Evolutionary conservation across 371 early-diverging fungal genomes (phyloP), one percentile per base, ranked within the genome.

Genomic region (Dichotomocladium elegans): DNA sequence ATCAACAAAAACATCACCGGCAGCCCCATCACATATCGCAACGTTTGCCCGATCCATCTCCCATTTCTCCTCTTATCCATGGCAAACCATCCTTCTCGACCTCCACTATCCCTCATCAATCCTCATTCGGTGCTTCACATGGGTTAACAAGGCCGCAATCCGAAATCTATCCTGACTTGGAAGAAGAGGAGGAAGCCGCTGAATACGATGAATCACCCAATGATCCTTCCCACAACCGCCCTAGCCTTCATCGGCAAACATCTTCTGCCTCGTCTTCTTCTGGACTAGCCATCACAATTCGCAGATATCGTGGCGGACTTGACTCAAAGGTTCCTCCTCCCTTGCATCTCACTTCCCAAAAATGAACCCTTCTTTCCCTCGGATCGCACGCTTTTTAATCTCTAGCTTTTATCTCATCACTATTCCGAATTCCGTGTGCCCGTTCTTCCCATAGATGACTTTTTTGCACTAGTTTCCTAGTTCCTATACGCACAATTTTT

Each of bases 231-330:
- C 42, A 26, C 1, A 17, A 51, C n/a, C 48, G 57, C 6, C 55
- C 58, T 21, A 47, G 35, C 17, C 28, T 57, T 4, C 33, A 58
- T 29, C 57, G 63, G n/a, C 50, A 63, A 34, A 35, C 53, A 50
- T 63, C 63, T 3, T 44, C 58, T 5, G 63, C 58, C 12, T 63
- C 63, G 2, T 54, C 54, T 12, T 54, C 55, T 1, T 63, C 63
- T 3, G 63, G 63, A 10, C 37, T 63, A n/a, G 58, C 46, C 30
- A 55, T 63, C 19, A 58, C 58, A 19, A 55, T 61, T 28, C 41
- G 43, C 51, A 44, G 55, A 12, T 46, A 49, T 40, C 63, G 63
- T 22, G 56, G 56, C 19, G 56, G 49, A 43, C 41, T 43, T 8
- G 33, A 35, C 2, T 47, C 53, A 8, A 35, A 52, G 34, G 31